phyloP scores from a whole-genome alignment of 257 asterid species.

The Solanum pinnatisectum region DNA sequence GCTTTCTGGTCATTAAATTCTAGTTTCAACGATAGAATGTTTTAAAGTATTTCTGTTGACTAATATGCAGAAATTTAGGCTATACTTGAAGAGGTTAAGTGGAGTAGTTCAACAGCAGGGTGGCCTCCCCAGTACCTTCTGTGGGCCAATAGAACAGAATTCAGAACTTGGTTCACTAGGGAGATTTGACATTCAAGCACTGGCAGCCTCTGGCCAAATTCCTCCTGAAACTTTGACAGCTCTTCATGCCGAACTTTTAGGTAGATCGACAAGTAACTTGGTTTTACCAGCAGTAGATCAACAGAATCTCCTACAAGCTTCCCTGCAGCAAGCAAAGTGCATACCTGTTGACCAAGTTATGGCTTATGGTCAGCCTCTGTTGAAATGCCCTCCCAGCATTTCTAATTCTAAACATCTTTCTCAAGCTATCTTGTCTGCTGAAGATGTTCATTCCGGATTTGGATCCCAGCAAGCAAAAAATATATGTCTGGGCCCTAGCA shows the following conservation, averaged over 20 bases:
- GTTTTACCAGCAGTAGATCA: conserved; percentile 53
- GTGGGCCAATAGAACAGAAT: conserved; percentile 54
- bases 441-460: conserved; percentile 27
- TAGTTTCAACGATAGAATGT: not conserved
- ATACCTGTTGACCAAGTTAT: conserved; percentile 34
- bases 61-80: conserved; percentile 68
- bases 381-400: conserved; percentile 41
- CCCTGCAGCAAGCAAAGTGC: conserved; percentile 46
- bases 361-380: conserved; percentile 47
- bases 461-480: conserved; percentile 38
- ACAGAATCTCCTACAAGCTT: conserved; percentile 38
- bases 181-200: conserved; percentile 55
- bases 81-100: conserved; percentile 67
- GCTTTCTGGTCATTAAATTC: not conserved
- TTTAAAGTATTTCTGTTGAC: conserved; percentile 3
- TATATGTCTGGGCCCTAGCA: conserved; percentile 21
- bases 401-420: conserved; percentile 31
- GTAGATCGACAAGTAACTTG: conserved; percentile 40
- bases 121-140: conserved; percentile 41
- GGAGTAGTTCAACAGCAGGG: conserved; percentile 69
- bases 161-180: conserved; percentile 47
- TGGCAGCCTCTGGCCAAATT: conserved; percentile 61
- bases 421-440: conserved; percentile 28
- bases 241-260: conserved; percentile 54
- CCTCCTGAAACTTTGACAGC: conserved; percentile 63